Conservation (phyloP, 2,329 filamentous ascomycete genomes). For the Aspergillus aculeatus region DNA sequence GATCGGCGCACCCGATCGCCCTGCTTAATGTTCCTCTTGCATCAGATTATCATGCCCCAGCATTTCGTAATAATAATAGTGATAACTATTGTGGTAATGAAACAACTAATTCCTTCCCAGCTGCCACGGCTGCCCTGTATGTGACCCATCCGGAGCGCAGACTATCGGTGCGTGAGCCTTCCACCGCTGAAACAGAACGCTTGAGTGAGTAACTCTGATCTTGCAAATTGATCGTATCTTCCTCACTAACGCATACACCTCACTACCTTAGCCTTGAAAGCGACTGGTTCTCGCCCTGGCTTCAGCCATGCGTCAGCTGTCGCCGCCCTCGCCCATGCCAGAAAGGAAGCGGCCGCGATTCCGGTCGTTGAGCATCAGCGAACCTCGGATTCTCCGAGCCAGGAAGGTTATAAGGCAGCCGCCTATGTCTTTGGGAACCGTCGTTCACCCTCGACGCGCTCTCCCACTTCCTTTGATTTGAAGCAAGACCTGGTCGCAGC, state of each 20-base stretch:
- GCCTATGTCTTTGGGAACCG: slow-evolving; percentile 55
- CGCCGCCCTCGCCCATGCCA: slow-evolving; percentile 72
- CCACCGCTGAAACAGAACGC: slow-evolving; percentile 18
- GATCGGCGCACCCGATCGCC: slow-evolving; percentile 9
- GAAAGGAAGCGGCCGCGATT: slow-evolving; percentile 58
- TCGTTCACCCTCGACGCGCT: slow-evolving; percentile 15
- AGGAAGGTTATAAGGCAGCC: slow-evolving; percentile 72
- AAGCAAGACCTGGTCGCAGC: slow-evolving; percentile 57
- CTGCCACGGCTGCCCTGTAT: slow-evolving; percentile 62
- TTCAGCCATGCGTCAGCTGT: slow-evolving; percentile 62
- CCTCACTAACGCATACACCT: neutral
- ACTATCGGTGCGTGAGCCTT: slow-evolving; percentile 26
- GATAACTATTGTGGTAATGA: neutral
- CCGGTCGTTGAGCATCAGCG: slow-evolving; percentile 61
- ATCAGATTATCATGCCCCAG: neutral
- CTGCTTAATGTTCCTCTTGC: neutral
- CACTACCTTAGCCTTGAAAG: slow-evolving; percentile 22
- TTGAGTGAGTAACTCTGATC: slow-evolving; percentile 23
- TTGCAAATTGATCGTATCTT: neutral
- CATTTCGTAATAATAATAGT: neutral
- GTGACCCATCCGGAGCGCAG: slow-evolving; percentile 47
- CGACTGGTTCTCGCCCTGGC: slow-evolving; percentile 60
- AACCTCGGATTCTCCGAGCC: slow-evolving; percentile 49
- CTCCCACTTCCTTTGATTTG: slow-evolving; percentile 13
- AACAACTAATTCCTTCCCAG: slow-evolving; percentile 29